Base-by-base conservation (phyloP, 768 basidiomycete species). In the Hortiboletus flavorubellus region DNA sequence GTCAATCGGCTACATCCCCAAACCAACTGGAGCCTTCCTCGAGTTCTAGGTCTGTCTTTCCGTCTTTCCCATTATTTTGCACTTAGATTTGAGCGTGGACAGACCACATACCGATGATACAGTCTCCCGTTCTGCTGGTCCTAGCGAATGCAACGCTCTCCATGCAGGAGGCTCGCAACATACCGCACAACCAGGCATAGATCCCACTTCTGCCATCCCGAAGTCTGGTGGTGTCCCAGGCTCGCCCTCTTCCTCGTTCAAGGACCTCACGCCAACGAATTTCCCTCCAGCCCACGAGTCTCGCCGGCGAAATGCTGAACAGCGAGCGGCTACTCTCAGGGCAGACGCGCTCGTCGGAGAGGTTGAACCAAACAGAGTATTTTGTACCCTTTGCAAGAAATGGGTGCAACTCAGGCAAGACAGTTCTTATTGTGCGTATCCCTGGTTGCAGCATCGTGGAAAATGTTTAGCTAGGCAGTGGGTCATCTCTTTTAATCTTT, bases 371-470 rank as follows among this genome's bases (percentile, higher is more conserved):
- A 86, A 85, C 61, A 70, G 84, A 30, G 87, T 91, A 0, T 89
- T 90, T 60, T 92, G 89, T 64, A 75, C 77, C 3, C 69, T 91
- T 2, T 92, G 90, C 66, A 76, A 80, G 63, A 90, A 91, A 69
- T 91, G 89, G 89, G 87, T 91, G 1, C 89, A 91, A 68, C 76
- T 91, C 18, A 70, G 89, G 40, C 88, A 89, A 66, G 89, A 91
- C 61, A 84, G 82, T 56, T 81, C 82, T 10, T 91, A 86, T 67
- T 91, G 89, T 60, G 86, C 89, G 49, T 89, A 90, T 65, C 89
- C 89, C 38, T 91, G 89, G 89, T 66, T 84, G 54, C 86, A 88
- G 71, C 89, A 91, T 68, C 80, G 86, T 18, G 80, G 77, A 26
- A 91, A 89, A 69, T 91, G 89, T 73, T 67, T 88, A 43, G 80